Evolutionary conservation across 176 grass and related monocot genomes (phyloP), one percentile per base, ranked within the genome.

Genomic region (Poa pratensis): DNA sequence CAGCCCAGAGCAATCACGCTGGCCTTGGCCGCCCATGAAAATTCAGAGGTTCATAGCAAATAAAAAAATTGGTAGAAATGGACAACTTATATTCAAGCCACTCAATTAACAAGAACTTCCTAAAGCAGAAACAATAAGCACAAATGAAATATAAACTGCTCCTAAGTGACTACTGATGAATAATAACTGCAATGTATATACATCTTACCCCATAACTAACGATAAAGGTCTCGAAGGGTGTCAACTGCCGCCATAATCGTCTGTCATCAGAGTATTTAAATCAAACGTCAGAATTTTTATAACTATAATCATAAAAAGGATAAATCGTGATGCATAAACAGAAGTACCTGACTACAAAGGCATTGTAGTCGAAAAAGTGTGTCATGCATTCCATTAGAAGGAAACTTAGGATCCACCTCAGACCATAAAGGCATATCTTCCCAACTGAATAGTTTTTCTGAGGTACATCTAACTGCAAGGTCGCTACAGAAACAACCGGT

Each of bases 341-440:
- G 69, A 42, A 61, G 42, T 90, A 98, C 96, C 96, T 94, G 82
- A 93, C 85, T 83, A 92, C 89, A 59, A 98, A 98, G 30, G 96
- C 89, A 67, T 98, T 98, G 85, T 98, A 98, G 60, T 92, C 92
- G 77, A 92, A 91, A 64, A 95, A 85, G 75, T 98, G 96, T 83
- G 93, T 95, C 73, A 98, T 85, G 28, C 76, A 82, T 89, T 98
- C 93, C 68, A 98, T 98, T 49, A 98, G 86, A 50, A 95, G 34
- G 58, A 98, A 91, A 84, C 35, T 84, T 72, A 90, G 46, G 65
- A 86, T 82, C 91, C 93, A 98, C 75, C 91, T 92, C 26, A 95
- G 54, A 4, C 96, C 93, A 73, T 98, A 98, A 24, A 24, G 69
- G 80, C 62, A 77, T 72, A 98, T 95, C 89, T 93, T 85, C 19